phyloP scores from a whole-genome alignment of 371 early-diverging fungal genomes.

The Catenaria anguillulae region DNA sequence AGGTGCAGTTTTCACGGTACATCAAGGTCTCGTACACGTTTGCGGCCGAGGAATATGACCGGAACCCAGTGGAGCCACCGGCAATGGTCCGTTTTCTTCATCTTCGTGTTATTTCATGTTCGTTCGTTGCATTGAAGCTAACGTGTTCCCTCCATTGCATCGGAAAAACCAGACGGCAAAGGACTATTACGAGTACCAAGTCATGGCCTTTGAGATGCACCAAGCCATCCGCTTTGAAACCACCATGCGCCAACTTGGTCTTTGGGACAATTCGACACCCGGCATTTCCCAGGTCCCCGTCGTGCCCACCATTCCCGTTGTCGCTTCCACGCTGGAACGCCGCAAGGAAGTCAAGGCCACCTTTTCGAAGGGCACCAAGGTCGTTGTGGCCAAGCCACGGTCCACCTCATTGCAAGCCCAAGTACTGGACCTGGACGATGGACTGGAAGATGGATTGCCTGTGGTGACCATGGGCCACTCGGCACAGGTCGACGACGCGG shows the following conservation, averaged over 20 bases:
- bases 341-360: not conserved
- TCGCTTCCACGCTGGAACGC: not conserved
- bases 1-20: not conserved
- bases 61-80: not conserved
- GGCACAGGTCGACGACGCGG: too few relatives aligned
- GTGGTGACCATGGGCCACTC: too few relatives aligned
- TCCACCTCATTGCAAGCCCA: not conserved
- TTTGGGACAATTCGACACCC: not conserved
- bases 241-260: conserved; percentile 6
- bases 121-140: too few relatives aligned
- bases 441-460: too few relatives aligned
- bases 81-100: too few relatives aligned
- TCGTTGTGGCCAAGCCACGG: not conserved
- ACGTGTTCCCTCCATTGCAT: too few relatives aligned
- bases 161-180: too few relatives aligned
- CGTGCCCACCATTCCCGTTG: not conserved
- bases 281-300: not conserved
- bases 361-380: not conserved
- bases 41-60: conserved; percentile 4
- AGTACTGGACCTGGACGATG: too few relatives aligned
- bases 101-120: too few relatives aligned
- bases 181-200: conserved; percentile 8
- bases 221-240: conserved; percentile 2
- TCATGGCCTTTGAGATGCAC: conserved; percentile 7
- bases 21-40: conserved; percentile 6